phyloP scores from a whole-genome alignment of 768 basidiomycete species.

The Lactarius psammicola region DNA sequence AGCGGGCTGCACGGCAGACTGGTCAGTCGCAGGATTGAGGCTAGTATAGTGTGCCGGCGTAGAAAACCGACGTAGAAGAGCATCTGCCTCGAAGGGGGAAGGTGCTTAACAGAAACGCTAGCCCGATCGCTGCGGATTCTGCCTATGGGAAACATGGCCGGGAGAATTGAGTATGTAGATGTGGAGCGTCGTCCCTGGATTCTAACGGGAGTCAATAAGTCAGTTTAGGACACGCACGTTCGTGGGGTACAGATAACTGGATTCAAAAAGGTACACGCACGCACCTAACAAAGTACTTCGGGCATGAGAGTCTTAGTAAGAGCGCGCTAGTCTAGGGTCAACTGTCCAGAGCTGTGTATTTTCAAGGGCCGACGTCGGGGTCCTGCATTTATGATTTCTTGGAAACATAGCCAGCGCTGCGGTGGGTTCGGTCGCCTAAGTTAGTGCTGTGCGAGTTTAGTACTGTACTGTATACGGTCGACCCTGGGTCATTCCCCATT shows the following conservation, averaged over 20 bases:
- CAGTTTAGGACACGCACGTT: constrained; percentile 13
- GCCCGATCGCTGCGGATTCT: not conserved
- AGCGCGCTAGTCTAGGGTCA: not conserved
- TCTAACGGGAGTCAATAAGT: not conserved
- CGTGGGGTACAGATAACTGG: not conserved
- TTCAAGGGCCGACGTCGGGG: not conserved
- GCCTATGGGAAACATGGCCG: not conserved
- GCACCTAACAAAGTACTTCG: not conserved
- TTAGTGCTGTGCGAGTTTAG: not conserved
- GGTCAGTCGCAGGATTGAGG: not conserved
- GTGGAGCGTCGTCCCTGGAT: not conserved
- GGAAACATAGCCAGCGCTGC: not conserved
- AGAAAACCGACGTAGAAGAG: constrained; percentile 14
- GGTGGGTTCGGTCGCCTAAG: not conserved
- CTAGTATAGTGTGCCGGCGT: constrained; percentile 9
- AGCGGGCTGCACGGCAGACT: not conserved
- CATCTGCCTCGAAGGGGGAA: not conserved
- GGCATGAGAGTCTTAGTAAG: not conserved
- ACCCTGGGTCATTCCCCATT: not conserved
- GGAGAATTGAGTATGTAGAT: not conserved
- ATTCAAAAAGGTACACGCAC: not conserved
- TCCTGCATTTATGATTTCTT: too few relatives aligned
- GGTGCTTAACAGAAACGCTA: not conserved
- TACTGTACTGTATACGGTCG: too few relatives aligned
- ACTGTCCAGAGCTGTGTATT: not conserved